A percentile compares a stretch with the other conserved stretches of the same genome.
These are phyloP conservation scores for Murraya koenigii DNA, from an alignment of 345 rosid genomes.

Conservation along the genomic window DNA sequence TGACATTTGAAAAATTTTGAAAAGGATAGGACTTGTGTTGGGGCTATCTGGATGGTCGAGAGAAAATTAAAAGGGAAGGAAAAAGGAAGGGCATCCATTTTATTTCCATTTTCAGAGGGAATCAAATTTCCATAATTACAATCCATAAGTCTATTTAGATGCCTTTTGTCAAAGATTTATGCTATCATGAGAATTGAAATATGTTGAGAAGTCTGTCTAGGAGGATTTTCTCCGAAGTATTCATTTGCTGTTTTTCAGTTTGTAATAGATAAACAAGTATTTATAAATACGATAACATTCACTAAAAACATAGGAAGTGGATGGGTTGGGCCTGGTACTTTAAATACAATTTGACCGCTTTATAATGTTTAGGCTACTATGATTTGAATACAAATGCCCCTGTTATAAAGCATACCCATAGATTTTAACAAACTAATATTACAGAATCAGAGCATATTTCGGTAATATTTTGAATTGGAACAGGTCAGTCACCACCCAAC, in stretches of 20 bases:
- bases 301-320: background rate
- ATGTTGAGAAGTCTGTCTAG: background rate
- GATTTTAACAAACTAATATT: background rate
- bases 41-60: background rate
- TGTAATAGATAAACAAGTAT: background rate
- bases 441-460: background rate
- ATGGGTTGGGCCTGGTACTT: too few relatives aligned
- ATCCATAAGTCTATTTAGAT: background rate
- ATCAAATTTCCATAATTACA: background rate
- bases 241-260: background rate
- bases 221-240: background rate
- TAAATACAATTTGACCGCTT: background rate
- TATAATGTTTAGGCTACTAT: background rate
- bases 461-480: constrained; percentile 22
- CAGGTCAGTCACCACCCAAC: constrained; percentile 99
- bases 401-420: background rate
- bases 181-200: background rate
- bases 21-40: constrained; percentile 1
- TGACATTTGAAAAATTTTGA: background rate
- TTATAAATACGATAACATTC: background rate
- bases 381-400: background rate
- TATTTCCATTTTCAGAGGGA: background rate
- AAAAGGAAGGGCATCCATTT: background rate
- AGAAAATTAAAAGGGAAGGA: background rate
- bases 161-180: background rate